Evolutionary conservation across 495 filamentous ascomycete genomes (phyloP).

Genomic region (Aspergillus asperescens): DNA sequence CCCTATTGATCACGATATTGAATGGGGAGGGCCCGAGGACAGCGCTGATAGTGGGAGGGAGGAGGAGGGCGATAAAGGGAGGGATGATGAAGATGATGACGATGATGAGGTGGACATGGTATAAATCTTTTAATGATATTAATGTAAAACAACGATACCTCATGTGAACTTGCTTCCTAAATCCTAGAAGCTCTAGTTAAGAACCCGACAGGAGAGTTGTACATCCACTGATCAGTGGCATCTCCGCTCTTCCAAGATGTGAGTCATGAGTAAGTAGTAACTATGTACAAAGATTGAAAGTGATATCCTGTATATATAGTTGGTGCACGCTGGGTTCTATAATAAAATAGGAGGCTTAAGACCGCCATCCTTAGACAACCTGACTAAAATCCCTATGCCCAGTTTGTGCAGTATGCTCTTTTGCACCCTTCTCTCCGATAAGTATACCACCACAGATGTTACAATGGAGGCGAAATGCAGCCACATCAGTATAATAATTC

Average conservation of each 20-base stretch:
- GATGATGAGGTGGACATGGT: conserved; percentile 45
- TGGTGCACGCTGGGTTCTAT: background rate
- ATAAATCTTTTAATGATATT: conserved; percentile 24
- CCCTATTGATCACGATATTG: conserved; percentile 42
- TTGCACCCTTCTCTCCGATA: conserved; percentile 67
- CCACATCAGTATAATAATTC: conserved; percentile 90
- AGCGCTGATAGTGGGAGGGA: conserved; percentile 38
- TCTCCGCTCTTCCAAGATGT: too few species aligned
- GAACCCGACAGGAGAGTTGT: background rate
- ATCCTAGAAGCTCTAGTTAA: too few species aligned
- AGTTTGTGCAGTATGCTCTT: conserved; percentile 60
- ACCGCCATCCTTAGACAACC: conserved; percentile 27
- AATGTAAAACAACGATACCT: conserved; percentile 22
- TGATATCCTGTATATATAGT: background rate
- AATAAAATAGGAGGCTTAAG: background rate
- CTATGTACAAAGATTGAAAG: background rate
- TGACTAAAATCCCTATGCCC: conserved; percentile 74
- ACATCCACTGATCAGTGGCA: too few species aligned
- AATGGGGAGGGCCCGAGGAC: conserved; percentile 42
- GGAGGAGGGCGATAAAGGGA: conserved; percentile 27
- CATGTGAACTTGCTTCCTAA: conserved; percentile 1
- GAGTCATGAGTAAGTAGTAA: background rate
- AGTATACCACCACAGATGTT: conserved; percentile 67
- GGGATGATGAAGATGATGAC: conserved; percentile 41
- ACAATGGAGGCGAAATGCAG: conserved; percentile 75